Base-by-base conservation (phyloP, 371 early-diverging fungal species). In the Aphelidium insulamus region DNA sequence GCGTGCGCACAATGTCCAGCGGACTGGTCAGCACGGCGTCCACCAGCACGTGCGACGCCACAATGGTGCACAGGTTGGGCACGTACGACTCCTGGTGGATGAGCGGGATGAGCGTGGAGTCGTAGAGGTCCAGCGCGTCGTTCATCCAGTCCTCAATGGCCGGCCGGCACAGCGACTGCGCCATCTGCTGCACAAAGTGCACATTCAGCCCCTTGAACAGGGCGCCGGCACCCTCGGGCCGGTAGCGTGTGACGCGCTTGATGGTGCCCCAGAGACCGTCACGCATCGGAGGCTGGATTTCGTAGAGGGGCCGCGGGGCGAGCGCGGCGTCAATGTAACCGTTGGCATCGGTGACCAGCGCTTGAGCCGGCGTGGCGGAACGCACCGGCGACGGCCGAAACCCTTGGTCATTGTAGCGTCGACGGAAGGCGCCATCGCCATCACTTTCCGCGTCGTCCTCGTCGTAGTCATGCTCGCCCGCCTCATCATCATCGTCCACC, bases 101-200 rank as follows among this genome's bases (percentile, higher is more conserved):
- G 28, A 73, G 48, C 9, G 74, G 70, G 14, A 72, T 69, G 16
- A 33, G 31, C 3, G 73, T 70, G 37, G 71, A 73, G 37, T 80
- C 82, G 40, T 78, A 74, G 11, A 79, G 42, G 21, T 69, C 73
- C 40, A 78, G 69, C 19, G 65, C 34, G 32, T 80, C 81, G 48
- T 77, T 78, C 30, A 80, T 40, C 3, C 52, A 40, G 6, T 67
- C 62, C 46, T 80, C 78, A 21, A 82, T 39, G 10, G 68, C 59
- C 1, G 83, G 79, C 43, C 78, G 72, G 23, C 75, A 36, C 26
- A 70, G 45, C 6, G 72, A 49, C 22, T 73, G 62, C 12, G 65
- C 31, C 55, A 83, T 67, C 35, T 75, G 73, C 32, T 69, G 64
- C 0, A 63, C 27, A 80, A 78, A 82, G 26, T 61, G 60, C 3